Percentiles rank a stretch among this genome's conserved stretches.
These are phyloP conservation scores for Colletotrichum sp. DNA, from an alignment of 2,329 filamentous ascomycete genomes.

Conservation along the genomic window DNA sequence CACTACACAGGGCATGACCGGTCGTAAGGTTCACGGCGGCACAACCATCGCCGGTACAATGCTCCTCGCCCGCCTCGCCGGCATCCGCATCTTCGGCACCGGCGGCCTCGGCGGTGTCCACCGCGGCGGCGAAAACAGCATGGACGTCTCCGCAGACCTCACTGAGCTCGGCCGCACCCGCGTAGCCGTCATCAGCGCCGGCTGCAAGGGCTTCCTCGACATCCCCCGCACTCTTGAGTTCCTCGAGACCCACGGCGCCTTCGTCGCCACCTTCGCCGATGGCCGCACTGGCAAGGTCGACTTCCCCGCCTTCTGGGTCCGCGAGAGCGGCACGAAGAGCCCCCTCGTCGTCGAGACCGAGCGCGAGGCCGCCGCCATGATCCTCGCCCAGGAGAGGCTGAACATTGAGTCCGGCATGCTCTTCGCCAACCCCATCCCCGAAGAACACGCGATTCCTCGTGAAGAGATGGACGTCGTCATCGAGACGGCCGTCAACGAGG, in stretches of 20 bases:
- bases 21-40: constrained; percentile 78
- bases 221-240: constrained; percentile 86
- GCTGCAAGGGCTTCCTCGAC: constrained; percentile 96
- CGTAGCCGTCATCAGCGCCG: constrained; percentile 86
- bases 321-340: constrained; percentile 83
- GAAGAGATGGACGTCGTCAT: constrained; percentile 74
- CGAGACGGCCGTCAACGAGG: constrained; percentile 69
- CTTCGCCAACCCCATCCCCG: constrained; percentile 88
- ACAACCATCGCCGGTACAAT: constrained; percentile 95
- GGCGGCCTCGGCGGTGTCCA: constrained; percentile 95
- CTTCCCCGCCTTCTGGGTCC: constrained; percentile 91
- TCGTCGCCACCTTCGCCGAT: constrained; percentile 89
- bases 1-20: constrained; percentile 59
- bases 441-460: constrained; percentile 71
- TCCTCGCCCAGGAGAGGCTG: constrained; percentile 77
- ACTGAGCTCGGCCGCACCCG: constrained; percentile 91
- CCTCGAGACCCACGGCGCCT: constrained; percentile 74
- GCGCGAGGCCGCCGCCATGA: constrained; percentile 85
- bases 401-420: constrained; percentile 79
- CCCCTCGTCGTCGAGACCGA: constrained; percentile 78
- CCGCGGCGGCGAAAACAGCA: constrained; percentile 80
- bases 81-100: constrained; percentile 92
- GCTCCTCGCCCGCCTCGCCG: constrained; percentile 83
- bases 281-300: constrained; percentile 75
- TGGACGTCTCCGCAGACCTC: constrained; percentile 95